Conservation (phyloP, 176 grass and related monocot genomes). For the Musa beccarii region DNA sequence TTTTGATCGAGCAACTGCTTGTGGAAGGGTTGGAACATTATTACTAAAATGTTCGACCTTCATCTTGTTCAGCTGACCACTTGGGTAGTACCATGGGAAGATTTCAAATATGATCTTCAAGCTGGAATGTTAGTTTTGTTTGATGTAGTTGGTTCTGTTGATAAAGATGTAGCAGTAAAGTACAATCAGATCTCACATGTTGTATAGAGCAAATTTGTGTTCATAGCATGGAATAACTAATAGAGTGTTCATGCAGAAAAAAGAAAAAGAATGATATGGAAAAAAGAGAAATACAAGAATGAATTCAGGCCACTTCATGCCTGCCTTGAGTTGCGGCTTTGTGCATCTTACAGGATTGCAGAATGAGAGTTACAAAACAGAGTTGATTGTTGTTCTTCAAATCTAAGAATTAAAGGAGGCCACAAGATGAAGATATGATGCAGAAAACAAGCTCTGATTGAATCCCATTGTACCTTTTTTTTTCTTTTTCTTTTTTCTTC, state of each 20-base stretch:
- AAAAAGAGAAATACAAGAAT: not conserved
- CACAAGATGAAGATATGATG: too few relatives aligned
- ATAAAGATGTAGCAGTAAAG: not conserved
- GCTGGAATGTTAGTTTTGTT: not conserved
- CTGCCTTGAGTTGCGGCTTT: too few relatives aligned
- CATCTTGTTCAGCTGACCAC: not conserved
- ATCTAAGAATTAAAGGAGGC: too few relatives aligned
- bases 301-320: not conserved
- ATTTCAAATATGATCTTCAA: not conserved
- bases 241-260: not conserved
- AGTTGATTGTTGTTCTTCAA: too few relatives aligned
- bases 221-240: slow-evolving; percentile 7
- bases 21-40: not conserved
- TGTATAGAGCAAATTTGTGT: slow-evolving; percentile 11
- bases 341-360: too few relatives aligned
- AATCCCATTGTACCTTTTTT: too few relatives aligned
- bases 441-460: too few relatives aligned
- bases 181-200: not conserved
- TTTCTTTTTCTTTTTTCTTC: too few relatives aligned
- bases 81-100: not conserved
- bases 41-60: not conserved
- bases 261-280: not conserved
- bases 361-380: too few relatives aligned
- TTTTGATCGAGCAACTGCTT: not conserved
- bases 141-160: not conserved